Base-by-base conservation (phyloP, 495 filamentous ascomycete genomes). In the Talaromyces trachyspermus region DNA sequence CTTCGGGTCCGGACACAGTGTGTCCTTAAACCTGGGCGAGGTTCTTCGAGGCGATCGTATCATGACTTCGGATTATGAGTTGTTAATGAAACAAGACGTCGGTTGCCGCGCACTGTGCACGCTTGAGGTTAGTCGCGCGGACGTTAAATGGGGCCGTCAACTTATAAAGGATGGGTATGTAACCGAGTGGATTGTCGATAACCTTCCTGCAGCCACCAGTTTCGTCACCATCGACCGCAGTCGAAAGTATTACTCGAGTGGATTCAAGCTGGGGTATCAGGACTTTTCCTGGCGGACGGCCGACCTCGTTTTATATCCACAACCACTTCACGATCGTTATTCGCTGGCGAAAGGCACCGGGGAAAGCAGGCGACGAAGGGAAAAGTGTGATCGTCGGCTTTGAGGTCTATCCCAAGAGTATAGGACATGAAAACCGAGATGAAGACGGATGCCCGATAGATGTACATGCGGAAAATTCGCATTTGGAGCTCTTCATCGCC, bases 111-210 rank as follows among this genome's bases (percentile, higher is more conserved):
- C 84, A 45, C 75, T 95, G n/a, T 92, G 90, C 63, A 83, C 75
- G 11, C 72, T 71, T 30, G 71, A 80, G 40, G 70, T 91, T 9
- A 76, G 78, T 55, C 71, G 80, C 20, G 70, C 71, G 18, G 85
- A 81, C 43, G 63, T 95, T 46, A 79, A 82, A 58, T 76, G 80
- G 60, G 87, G 85, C 5, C 78, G 77, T 40, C 71, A 89, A 48
- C 67, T 96, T 52, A 82, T 95, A 36, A 77, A 75, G 49, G 79
- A 89, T 45, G 88, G 88, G 32, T 95, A 95, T 62, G 86, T 95
- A 33, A 84, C 83, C 2, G 90, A 96, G 62, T 96, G 90, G 90
- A 96, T 96, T 55, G 88, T 91, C 35, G 90, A 96, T 61, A 96
- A 96, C 51, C 72, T 96, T 20, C 90, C 90, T 8, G 90, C 90